Evolutionary conservation across 768 basidiomycete species (phyloP), one percentile per base, ranked within the genome.

Genomic region (Cubamyces lactineus): DNA sequence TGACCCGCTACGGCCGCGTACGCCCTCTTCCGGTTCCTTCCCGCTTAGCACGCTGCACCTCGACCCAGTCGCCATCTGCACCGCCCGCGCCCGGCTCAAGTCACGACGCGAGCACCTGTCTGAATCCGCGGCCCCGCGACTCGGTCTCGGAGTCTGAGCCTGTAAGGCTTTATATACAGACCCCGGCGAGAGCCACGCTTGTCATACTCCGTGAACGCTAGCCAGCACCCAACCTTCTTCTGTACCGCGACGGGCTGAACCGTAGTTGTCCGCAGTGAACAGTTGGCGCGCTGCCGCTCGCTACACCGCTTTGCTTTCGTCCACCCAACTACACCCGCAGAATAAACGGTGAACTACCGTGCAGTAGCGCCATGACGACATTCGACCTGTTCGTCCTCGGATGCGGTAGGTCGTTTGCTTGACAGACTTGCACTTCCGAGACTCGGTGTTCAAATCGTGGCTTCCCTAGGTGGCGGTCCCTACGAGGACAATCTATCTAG

Each of bases 401-500:
- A 50, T 70, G 71, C 59, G 75, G 71, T 68, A 49, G 40, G 66
- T 59, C 21, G 17, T 45, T 17, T 17, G 24, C 21, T 26, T 23
- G 13, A 15, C 15, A 42, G 5, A 15, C 39, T 19, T n/a, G 39
- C 34, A 2, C 26, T 24, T 13, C 12, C 9, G 15, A 52, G 30
- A 50, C 21, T 30, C 42, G 54, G 17, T 34, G 34, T 34, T 34
- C 34, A 34, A 30, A 40, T 42, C 26, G 4, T 17, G 57, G n/a
- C 16, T 19, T 16, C n/a, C 40, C 24, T 40, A 67, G 93, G 94
- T 59, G 96, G 96, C 47, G 96, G 96, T 51, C 94, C 93, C 8
- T 83, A 88, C 67, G 96, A 98, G 75, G 89, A 87, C 23, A 92
- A 98, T 76, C 75, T 97, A 64, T 92, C 91, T 26, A 89, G 86